These are phyloP conservation scores for Eragrostis tef DNA, from an alignment of 202 grass and related monocot species.

Conservation along the genomic window DNA sequence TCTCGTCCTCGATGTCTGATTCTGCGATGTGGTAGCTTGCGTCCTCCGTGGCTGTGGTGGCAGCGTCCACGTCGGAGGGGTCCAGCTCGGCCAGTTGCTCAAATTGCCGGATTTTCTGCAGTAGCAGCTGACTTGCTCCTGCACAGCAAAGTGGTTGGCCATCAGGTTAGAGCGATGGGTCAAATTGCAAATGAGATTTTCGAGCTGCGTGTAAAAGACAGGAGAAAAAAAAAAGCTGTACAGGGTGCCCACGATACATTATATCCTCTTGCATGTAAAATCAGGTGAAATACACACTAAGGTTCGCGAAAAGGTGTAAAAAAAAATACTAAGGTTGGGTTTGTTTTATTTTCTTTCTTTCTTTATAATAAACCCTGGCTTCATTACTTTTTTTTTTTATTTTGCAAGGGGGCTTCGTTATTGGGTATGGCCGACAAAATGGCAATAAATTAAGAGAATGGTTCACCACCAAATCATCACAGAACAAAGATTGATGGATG, in stretches of 20 bases:
- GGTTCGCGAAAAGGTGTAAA: too few species aligned
- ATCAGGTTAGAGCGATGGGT: background rate
- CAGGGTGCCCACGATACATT: background rate
- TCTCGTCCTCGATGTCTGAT: background rate
- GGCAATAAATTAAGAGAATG: background rate
- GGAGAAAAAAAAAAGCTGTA: background rate
- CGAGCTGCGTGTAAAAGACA: background rate
- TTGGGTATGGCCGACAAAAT: background rate
- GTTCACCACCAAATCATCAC: background rate
- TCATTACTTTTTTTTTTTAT: background rate
- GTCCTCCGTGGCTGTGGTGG: constrained; percentile 44
- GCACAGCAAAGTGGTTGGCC: background rate
- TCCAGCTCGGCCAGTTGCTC: constrained; percentile 66
- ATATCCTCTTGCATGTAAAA: background rate
- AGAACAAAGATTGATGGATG: background rate
- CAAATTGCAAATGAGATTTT: background rate
- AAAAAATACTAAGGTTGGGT: too few species aligned
- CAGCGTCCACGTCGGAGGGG: constrained; percentile 47
- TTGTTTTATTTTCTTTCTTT: too few species aligned
- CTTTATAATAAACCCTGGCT: too few species aligned
- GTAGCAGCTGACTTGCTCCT: constrained; percentile 66
- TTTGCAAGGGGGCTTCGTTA: background rate
- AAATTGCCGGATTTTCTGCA: constrained; percentile 70
- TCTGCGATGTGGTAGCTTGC: constrained; percentile 13
- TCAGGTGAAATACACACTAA: too few species aligned